Conservation (phyloP, 2,329 filamentous ascomycete genomes). For the Diplodia sapinea region DNA sequence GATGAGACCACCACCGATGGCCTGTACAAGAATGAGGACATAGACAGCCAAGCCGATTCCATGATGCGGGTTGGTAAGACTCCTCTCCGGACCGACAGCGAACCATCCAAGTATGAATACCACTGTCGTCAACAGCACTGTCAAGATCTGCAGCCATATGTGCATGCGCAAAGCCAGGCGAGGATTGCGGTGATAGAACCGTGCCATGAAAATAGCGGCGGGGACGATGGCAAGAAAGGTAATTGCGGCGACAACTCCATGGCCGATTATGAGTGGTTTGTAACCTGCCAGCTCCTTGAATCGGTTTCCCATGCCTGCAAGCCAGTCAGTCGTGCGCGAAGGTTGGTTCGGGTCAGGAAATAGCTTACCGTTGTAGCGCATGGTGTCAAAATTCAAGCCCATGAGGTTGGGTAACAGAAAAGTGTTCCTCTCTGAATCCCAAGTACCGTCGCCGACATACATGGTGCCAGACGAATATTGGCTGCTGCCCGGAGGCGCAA, state of each 20-base stretch:
- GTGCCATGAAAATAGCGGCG: constrained; percentile 72
- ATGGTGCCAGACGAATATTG: constrained; percentile 76
- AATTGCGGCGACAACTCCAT: constrained; percentile 73
- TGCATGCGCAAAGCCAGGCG: constrained; percentile 71
- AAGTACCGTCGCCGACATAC: constrained; percentile 81
- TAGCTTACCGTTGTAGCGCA: constrained; percentile 77
- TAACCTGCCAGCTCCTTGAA: constrained; percentile 74
- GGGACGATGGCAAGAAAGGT: constrained; percentile 78
- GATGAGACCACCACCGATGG: constrained; percentile 71
- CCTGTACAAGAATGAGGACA: constrained; percentile 72
- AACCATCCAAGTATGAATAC: constrained; percentile 78
- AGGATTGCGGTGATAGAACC: constrained; percentile 70
- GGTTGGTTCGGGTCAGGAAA: not conserved
- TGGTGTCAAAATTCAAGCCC: constrained; percentile 79
- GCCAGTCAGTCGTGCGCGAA: not conserved
- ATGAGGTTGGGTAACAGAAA: constrained; percentile 80
- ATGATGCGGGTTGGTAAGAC: constrained; percentile 81
- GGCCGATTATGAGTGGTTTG: constrained; percentile 70
- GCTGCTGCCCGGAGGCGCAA: constrained; percentile 74
- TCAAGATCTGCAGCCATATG: constrained; percentile 74
- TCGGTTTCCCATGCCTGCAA: constrained; percentile 79
- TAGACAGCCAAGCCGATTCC: constrained; percentile 83
- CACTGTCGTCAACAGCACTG: constrained; percentile 70
- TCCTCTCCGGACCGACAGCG: constrained; percentile 74
- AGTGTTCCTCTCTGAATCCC: constrained; percentile 77